phyloP scores from a whole-genome alignment of 2,329 filamentous ascomycete species.

The Tolypocladium amazonense region DNA sequence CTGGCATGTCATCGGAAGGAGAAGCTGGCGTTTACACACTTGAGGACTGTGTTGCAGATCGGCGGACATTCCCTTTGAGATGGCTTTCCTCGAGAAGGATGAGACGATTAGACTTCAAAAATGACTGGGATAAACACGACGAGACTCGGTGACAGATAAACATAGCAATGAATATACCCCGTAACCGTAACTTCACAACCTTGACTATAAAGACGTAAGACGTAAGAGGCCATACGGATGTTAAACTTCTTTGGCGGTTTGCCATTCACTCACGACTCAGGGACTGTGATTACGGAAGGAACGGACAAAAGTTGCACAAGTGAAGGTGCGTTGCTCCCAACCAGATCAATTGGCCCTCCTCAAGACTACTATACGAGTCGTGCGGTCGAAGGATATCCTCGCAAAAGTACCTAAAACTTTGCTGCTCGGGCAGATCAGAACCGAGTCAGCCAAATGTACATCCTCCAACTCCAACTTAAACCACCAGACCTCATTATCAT shows the following conservation, averaged over 20 bases:
- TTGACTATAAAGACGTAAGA: not conserved
- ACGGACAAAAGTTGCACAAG: too few species aligned
- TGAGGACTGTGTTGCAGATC: constrained; percentile 19
- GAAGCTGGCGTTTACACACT: constrained; percentile 16
- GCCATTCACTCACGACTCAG: too few species aligned
- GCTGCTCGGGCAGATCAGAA: not conserved
- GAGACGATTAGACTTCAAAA: not conserved
- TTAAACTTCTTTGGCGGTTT: not conserved
- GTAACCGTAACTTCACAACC: not conserved
- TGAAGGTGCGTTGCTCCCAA: not conserved
- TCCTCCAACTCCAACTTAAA: not conserved
- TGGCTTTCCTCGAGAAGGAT: too few species aligned
- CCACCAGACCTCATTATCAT: not conserved
- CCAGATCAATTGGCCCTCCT: not conserved
- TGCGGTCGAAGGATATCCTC: not conserved
- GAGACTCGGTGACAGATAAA: not conserved
- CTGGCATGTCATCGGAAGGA: constrained; percentile 19
- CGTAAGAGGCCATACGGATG: not conserved
- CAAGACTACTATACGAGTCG: too few species aligned
- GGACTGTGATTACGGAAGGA: too few species aligned
- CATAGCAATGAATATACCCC: not conserved
- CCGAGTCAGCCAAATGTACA: not conserved
- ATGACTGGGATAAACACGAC: not conserved
- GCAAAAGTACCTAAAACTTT: not conserved
- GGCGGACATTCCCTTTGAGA: constrained; percentile 12